Percentiles rank a stretch among this genome's conserved stretches.
Evolutionary conservation across 345 rosid species (phyloP).

Genomic region (Lepidium aucheri): DNA sequence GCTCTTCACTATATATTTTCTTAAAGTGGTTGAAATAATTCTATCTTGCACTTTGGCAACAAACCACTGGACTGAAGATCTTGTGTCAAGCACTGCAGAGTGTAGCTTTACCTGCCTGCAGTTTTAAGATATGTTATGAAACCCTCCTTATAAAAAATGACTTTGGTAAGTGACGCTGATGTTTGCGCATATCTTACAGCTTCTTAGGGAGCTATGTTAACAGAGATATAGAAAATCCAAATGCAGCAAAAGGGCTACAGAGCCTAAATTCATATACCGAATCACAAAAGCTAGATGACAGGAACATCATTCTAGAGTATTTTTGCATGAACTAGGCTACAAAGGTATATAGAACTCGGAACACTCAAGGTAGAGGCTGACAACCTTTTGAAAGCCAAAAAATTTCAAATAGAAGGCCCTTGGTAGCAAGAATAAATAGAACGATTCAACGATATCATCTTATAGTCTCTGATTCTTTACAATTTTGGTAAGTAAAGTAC

Average conservation of each 20-base stretch:
- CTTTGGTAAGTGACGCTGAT: not conserved
- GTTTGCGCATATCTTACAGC: not conserved
- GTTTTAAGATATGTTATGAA: slow-evolving; percentile 4
- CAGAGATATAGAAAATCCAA: not conserved
- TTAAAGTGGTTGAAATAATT: slow-evolving; percentile 53
- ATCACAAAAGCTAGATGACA: not conserved
- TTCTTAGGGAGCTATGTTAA: not conserved
- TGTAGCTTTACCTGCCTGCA: slow-evolving; percentile 48
- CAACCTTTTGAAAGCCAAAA: not conserved
- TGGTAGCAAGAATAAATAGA: not conserved
- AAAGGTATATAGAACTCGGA: slow-evolving; percentile 1
- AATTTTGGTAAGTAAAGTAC: not conserved
- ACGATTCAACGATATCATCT: not conserved
- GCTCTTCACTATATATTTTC: slow-evolving; percentile 41
- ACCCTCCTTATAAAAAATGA: not conserved
- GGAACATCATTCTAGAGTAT: not conserved
- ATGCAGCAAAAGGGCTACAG: not conserved
- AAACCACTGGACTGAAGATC: slow-evolving; percentile 61
- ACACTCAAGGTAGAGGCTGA: not conserved
- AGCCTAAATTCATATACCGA: not conserved
- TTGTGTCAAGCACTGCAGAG: slow-evolving; percentile 32
- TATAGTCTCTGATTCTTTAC: not conserved
- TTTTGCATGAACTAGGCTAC: not conserved
- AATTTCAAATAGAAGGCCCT: not conserved
- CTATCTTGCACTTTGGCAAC: slow-evolving; percentile 60